These are phyloP conservation scores for Hypoxylon sp. DNA, from an alignment of 2,329 filamentous ascomycete genomes.

Conservation along the genomic window DNA sequence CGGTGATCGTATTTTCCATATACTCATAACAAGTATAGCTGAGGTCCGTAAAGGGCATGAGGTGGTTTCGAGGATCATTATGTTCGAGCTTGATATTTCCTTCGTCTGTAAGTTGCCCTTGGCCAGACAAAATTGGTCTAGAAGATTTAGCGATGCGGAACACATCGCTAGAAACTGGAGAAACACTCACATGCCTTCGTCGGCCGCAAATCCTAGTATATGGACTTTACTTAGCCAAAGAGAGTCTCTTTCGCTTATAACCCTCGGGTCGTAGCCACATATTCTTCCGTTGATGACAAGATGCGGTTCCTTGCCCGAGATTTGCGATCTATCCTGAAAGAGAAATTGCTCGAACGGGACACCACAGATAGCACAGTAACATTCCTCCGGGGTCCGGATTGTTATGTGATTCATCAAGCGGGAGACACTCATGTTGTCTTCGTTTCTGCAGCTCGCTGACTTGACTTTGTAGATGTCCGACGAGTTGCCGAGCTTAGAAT, in stretches of 20 bases:
- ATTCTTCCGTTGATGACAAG: background rate
- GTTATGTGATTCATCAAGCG: background rate
- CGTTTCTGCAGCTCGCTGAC: background rate
- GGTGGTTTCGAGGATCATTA: background rate
- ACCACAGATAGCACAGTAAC: constrained; percentile 31
- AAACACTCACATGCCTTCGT: background rate
- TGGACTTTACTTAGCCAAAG: constrained; percentile 5
- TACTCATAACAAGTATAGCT: constrained; percentile 9
- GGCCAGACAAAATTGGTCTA: constrained; percentile 20
- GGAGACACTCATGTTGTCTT: constrained; percentile 1
- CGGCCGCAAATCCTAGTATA: constrained; percentile 3
- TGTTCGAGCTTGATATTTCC: constrained; percentile 10
- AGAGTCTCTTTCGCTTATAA: background rate
- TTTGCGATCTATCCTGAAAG: background rate
- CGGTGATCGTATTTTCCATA: background rate
- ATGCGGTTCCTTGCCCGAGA: background rate
- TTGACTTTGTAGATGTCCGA: background rate
- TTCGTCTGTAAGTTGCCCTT: background rate
- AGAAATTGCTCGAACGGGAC: constrained; percentile 7
- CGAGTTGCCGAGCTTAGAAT: background rate
- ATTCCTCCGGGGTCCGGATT: constrained; percentile 1
- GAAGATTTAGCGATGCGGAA: constrained; percentile 6
- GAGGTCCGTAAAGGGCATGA: background rate
- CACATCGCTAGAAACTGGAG: background rate
- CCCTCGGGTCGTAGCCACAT: constrained; percentile 6